phyloP scores from a whole-genome alignment of 208 protist species.

The Trypanosoma conorhini region DNA sequence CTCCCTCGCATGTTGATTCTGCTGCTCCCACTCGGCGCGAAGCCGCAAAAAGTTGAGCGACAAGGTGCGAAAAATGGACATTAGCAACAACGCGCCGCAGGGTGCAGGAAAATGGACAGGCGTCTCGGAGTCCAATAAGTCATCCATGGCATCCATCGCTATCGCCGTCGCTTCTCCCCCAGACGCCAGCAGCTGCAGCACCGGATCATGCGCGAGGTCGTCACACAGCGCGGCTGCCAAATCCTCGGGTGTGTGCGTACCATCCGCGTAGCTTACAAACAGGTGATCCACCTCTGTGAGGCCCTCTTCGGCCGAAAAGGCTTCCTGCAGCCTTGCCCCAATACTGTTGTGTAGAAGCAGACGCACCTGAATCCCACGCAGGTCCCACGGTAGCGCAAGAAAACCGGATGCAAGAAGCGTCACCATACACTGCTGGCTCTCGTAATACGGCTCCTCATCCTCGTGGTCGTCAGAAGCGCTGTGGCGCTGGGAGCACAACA shows the following conservation, averaged over 20 bases:
- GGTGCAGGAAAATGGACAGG: constrained; percentile 45
- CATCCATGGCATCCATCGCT: constrained; percentile 18
- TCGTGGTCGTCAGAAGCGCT: constrained; percentile 1
- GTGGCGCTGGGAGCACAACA: constrained; percentile 13
- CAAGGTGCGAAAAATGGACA: constrained; percentile 57
- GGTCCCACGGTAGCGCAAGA: constrained; percentile 26
- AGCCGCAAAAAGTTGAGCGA: constrained; percentile 40
- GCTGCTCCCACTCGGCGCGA: constrained; percentile 55
- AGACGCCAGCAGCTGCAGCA: constrained; percentile 11
- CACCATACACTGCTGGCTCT: constrained; percentile 21
- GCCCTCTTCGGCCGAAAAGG: constrained; percentile 24
- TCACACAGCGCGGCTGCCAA: neutral
- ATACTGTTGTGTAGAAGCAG: constrained; percentile 15
- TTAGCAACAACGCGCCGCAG: constrained; percentile 56
- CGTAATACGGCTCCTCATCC: constrained; percentile 20
- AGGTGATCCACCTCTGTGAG: constrained; percentile 11
- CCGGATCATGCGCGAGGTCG: constrained; percentile 6
- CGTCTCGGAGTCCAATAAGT: constrained; percentile 30
- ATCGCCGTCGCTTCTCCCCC: constrained; percentile 5
- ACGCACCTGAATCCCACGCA: constrained; percentile 18
- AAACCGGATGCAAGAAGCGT: constrained; percentile 22
- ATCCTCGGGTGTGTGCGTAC: constrained; percentile 9
- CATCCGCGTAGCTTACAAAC: constrained; percentile 5
- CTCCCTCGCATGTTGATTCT: constrained; percentile 37
- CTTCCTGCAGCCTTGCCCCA: neutral